Base-by-base conservation (phyloP, 345 rosid genomes). In the Salix viminalis region DNA sequence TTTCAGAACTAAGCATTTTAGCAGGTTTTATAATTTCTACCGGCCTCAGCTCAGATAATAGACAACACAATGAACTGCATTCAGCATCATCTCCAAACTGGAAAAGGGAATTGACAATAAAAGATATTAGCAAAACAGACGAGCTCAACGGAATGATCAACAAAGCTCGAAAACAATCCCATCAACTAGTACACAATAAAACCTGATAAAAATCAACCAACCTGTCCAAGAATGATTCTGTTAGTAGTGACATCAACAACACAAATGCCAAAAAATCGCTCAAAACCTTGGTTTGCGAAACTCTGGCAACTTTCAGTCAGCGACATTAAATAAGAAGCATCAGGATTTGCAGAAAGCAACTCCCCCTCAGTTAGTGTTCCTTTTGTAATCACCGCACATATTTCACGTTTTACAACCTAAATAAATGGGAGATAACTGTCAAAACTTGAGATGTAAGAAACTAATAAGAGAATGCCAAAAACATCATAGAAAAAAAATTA, bases 321-420 rank as follows among this genome's bases (percentile, higher is more conserved):
- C 19, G 97, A 87, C 97, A 96, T 89, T 52, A 96, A 72, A 79
- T 90, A 96, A 76, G 97, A 96, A 80, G 97, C 91, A 76, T 96
- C 94, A 19, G 99, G 97, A 88, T 92, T 90, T 66, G 96, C 85
- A 37, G 90, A 86, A 68, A 91, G 84, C 89, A 93, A 79, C 81
- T 91, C 98, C 72, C 97, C 99, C 80, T 96, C 98, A 61, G 94
- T 89, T 83, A 96, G 81, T 28, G 99, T 96, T 76, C 99, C 98
- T 87, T 86, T 96, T 24, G 97, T 92, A 82, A 93, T 89, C 69
- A 96, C 89, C 15, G 88, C 96, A 91, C 98, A 96, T 80, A 93
- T 76, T 88, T 96, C 99, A 34, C 98, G 99, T 86, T 90, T 96
- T 79, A 96, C 98, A 75, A 96, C 99, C 99, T 96, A 84, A 42